Conservation (phyloP, 1,284 basidiomycete species). For the Porodaedalea pini region DNA sequence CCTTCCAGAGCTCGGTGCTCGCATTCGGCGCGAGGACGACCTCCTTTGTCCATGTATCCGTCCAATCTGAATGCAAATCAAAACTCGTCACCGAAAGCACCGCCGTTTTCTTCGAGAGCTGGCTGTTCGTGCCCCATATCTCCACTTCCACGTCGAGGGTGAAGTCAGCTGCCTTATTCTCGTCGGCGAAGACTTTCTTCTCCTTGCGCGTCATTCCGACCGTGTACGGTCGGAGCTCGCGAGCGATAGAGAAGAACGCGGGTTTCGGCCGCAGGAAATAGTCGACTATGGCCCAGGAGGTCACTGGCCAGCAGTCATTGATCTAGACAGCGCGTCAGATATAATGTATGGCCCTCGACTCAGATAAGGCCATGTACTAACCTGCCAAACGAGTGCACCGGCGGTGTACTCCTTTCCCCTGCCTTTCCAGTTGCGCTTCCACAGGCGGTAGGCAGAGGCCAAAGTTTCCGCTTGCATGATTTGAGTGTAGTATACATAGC, state of each 20-base stretch:
- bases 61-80: conserved; percentile 63
- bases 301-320: conserved; percentile 81
- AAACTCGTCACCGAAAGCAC: conserved; percentile 68
- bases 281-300: conserved; percentile 77
- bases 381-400: conserved; percentile 82
- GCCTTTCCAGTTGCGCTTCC: conserved; percentile 75
- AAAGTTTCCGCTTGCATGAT: conserved; percentile 81
- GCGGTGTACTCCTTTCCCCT: conserved; percentile 66
- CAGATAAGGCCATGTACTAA: conserved; percentile 27
- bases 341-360: background rate
- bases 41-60: conserved; percentile 45
- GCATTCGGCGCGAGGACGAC: conserved; percentile 66
- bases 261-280: conserved; percentile 78
- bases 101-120: conserved; percentile 51
- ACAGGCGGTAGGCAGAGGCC: conserved; percentile 70
- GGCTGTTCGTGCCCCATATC: conserved; percentile 84
- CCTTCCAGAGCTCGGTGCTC: conserved; percentile 79
- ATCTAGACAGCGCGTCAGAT: conserved; percentile 38
- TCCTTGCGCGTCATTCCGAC: conserved; percentile 82
- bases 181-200: conserved; percentile 52
- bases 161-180: conserved; percentile 60
- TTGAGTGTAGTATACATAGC: conserved; percentile 79
- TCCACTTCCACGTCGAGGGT: conserved; percentile 64
- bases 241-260: conserved; percentile 64
- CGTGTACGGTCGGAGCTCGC: conserved; percentile 69